Conservation (phyloP, 306 rosid species). For the Prunus campanulata region DNA sequence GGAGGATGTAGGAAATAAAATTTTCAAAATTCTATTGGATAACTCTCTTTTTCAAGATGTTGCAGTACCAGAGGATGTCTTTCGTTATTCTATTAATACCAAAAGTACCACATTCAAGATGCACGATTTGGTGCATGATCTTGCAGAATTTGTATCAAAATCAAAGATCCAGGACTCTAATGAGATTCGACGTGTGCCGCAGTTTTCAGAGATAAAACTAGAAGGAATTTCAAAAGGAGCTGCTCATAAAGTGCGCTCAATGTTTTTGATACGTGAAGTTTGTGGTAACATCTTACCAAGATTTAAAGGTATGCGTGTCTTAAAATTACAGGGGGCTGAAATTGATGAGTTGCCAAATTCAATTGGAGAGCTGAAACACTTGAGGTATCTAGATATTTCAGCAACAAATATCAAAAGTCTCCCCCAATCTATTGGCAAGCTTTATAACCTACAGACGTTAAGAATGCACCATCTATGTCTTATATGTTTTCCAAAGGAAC, state of each 20-base stretch:
- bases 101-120: background rate
- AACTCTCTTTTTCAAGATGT: background rate
- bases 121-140: background rate
- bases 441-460: background rate
- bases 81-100: too few relatives aligned
- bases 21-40: background rate
- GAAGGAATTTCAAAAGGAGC: background rate
- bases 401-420: background rate
- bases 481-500: background rate
- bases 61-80: too few relatives aligned
- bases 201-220: background rate
- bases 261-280: background rate
- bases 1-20: slow-evolving; percentile 18
- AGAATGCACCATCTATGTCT: background rate
- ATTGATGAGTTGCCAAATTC: background rate
- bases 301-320: slow-evolving; percentile 5
- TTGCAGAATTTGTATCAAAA: background rate
- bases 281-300: background rate
- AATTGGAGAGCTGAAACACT: background rate
- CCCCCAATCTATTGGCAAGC: slow-evolving; percentile 1
- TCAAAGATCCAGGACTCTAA: background rate
- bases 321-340: background rate
- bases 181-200: background rate
- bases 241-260: background rate
- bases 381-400: slow-evolving; percentile 13